Percentiles rank a stretch among this genome's conserved stretches.
Conservation (phyloP, 2,329 filamentous ascomycete species). For the Sarocladium oryzae region DNA sequence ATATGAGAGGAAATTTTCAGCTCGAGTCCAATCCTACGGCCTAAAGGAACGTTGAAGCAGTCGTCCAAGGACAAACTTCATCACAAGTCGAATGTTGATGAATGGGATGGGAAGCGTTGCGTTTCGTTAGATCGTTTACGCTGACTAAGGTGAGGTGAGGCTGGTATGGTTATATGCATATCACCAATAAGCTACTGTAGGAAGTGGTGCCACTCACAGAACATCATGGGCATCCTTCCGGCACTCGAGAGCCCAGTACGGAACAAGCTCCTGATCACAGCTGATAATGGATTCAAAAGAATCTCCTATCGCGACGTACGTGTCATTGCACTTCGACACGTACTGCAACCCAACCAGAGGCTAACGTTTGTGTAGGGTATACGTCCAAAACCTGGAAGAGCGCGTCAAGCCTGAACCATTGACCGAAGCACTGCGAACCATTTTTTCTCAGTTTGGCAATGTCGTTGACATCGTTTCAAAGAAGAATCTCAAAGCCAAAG, state of each 20-base stretch:
- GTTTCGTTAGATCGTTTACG: too few species aligned
- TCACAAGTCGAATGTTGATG: too few species aligned
- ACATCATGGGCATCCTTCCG: too few species aligned
- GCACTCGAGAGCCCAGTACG: too few species aligned
- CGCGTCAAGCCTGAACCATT: constrained; percentile 76
- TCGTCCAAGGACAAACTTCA: too few species aligned
- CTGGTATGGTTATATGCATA: not conserved
- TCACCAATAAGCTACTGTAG: not conserved
- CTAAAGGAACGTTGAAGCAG: too few species aligned
- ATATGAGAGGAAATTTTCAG: too few species aligned
- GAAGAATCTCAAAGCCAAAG: constrained; percentile 84
- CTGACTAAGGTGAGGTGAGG: not conserved
- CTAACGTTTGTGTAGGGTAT: constrained; percentile 47
- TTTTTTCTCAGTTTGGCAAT: constrained; percentile 85
- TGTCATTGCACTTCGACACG: constrained; percentile 69
- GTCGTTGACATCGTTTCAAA: constrained; percentile 83
- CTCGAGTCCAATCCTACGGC: too few species aligned
- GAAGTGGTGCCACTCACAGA: too few species aligned
- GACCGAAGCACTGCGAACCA: constrained; percentile 62
- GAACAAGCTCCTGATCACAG: too few species aligned
- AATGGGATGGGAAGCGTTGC: too few species aligned
- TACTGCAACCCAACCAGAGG: constrained; percentile 22
- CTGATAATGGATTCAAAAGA: constrained; percentile 28
- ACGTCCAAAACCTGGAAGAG: constrained; percentile 84
- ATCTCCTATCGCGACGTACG: constrained; percentile 58